Evolutionary conservation across 2,329 filamentous ascomycete genomes (phyloP), one percentile per base, ranked within the genome.

Genomic region (Ophiostoma fasciatum): DNA sequence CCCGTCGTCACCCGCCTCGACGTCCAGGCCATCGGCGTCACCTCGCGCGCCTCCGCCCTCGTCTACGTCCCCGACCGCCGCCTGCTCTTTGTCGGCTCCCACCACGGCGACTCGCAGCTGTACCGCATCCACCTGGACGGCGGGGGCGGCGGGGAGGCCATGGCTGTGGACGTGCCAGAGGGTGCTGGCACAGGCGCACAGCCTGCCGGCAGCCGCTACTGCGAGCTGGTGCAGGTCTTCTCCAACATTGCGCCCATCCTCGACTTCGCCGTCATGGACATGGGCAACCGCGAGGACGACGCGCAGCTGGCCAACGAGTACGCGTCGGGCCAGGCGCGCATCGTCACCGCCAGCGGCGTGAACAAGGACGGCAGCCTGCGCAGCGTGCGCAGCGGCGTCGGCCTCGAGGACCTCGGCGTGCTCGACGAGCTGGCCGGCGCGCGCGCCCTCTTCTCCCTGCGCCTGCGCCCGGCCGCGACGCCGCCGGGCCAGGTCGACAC

Each of bases 201-300:
- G 11, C 27, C 14, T 25, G 14, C n/a, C 18, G 14, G 15, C 18
- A 8, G 20, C 46, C 51, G 18, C 50, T 65, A 0, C 15, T 63
- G 87, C 40, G 64, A 77, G 32, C 56, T 87, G 5, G 55, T 90
- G 9, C 84, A 94, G 51, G 79, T 74, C 0, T 66, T 92, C 38
- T 62, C 72, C 4, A 98, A 94, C 50, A 83, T 96, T 47, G 85
- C 82, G 0, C 90, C 90, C 0, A 64, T 98, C 28, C 60, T 96
- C 27, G 90, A 98, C 52, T 94, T 98, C 48, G 78, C 82, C 1
- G 74, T 98, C 13, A 94, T 96, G 84, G 90, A 96, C 50, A 81
- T 96, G 67, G 88, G 87, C 1, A 87, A 84, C 47, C 69, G 83
- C 38, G 78, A 82, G 41, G 78, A 78, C 17, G 80, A 90, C 44